Conservation (phyloP, 371 early-diverging fungal genomes). For the Dipsacomyces acuminosporus region DNA sequence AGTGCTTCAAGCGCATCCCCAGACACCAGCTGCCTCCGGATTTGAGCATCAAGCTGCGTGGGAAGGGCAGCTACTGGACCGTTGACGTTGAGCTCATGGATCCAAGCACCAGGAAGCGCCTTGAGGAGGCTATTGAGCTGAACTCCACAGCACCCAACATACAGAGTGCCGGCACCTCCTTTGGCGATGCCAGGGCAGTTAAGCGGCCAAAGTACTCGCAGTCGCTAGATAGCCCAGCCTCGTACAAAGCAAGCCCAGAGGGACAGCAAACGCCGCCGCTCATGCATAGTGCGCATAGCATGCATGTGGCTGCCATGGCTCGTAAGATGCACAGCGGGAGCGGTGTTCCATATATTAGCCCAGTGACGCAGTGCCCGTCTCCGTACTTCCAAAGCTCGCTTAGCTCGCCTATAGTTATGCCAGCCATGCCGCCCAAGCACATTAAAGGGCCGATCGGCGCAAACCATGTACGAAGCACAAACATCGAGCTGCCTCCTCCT, state of each 20-base stretch:
- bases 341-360: conserved; percentile 29
- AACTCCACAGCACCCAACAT: conserved; percentile 13
- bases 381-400: conserved; percentile 37
- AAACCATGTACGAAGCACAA: neutral
- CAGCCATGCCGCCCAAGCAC: conserved; percentile 6
- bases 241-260: too few species aligned
- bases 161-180: conserved; percentile 4
- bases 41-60: conserved; percentile 25
- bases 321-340: too few species aligned
- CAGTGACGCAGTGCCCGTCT: conserved; percentile 18
- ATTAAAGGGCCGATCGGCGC: conserved; percentile 7
- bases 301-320: too few species aligned
- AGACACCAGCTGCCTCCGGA: conserved; percentile 53
- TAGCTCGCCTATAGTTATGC: conserved; percentile 23
- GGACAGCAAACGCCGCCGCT: too few species aligned
- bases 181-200: neutral
- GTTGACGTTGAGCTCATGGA: conserved; percentile 50
- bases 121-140: conserved; percentile 30
- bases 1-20: conserved; percentile 67
- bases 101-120: conserved; percentile 27
- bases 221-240: too few species aligned
- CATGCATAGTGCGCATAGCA: too few species aligned
- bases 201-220: too few species aligned
- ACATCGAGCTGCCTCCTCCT: too few species aligned
- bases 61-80: conserved; percentile 61